A percentile compares a stretch with the other conserved stretches of the same genome.
These are phyloP conservation scores for Digitaria exilis DNA, from an alignment of 202 grass and related monocot species.

Conservation along the genomic window DNA sequence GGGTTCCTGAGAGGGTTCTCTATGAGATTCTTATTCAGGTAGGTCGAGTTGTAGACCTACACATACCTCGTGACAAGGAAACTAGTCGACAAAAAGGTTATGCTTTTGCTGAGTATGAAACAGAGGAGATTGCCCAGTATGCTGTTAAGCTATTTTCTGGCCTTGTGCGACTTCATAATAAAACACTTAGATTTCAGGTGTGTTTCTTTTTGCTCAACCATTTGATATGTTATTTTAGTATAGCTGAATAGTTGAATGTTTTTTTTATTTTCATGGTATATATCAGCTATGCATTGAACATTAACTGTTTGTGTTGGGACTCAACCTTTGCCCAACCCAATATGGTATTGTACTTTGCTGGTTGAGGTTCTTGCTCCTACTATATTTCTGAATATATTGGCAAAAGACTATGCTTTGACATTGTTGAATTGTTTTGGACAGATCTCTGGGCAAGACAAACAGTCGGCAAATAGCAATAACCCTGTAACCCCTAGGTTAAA, in stretches of 20 bases:
- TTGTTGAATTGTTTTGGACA: slow-evolving; percentile 37
- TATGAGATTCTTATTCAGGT: slow-evolving; percentile 98
- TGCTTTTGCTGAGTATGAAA: slow-evolving; percentile 96
- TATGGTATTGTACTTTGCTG: slow-evolving; percentile 2
- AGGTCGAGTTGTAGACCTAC: slow-evolving; percentile 86
- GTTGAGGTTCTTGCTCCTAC: neutral
- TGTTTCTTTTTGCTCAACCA: slow-evolving; percentile 48
- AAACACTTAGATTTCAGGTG: slow-evolving; percentile 94
- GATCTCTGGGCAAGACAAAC: slow-evolving; percentile 95
- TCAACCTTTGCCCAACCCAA: neutral
- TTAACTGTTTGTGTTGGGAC: neutral
- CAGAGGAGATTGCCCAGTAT: slow-evolving; percentile 93
- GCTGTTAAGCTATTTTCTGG: slow-evolving; percentile 97
- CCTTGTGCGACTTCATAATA: slow-evolving; percentile 88
- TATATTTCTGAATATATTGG: neutral
- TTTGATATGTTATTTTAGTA: slow-evolving; percentile 5
- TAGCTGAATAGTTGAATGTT: neutral
- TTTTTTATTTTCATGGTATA: neutral
- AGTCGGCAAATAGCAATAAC: slow-evolving; percentile 52
- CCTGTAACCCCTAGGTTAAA: slow-evolving; percentile 57
- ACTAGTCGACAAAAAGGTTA: slow-evolving; percentile 83
- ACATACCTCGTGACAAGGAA: slow-evolving; percentile 97
- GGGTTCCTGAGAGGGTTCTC: slow-evolving; percentile 75
- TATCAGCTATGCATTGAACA: neutral
- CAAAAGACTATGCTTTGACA: slow-evolving; percentile 19